Evolutionary conservation across 2,329 filamentous ascomycete genomes (phyloP), one percentile per base, ranked within the genome.

Genomic region (Clarireedia monteithiana): DNA sequence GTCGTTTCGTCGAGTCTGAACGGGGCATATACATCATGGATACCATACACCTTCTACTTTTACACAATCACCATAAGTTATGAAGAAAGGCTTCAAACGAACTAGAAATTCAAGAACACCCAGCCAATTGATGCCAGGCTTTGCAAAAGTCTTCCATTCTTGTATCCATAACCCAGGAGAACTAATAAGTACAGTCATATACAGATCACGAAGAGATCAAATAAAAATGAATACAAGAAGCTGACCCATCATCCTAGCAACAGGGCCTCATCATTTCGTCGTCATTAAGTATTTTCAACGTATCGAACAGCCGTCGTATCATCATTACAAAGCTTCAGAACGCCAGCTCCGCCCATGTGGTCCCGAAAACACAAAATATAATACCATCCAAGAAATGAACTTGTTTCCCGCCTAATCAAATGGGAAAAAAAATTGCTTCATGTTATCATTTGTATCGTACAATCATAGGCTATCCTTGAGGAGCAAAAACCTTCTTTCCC

Each of bases 401-500:
- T n/a, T 24, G 27, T n/a, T 36, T 42, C 20, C n/a, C 39, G 15
- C 39, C 34, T 17, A 27, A 48, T 30, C 45, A 17, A 55, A 20
- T 20, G 20, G 20, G 2, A 51, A 20, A 44, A 56, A 36, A 34
- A 38, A 34, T n/a, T 42, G 20, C 39, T 42, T 42, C 20, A 17
- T 20, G 39, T n/a, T 10, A 42, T 17, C 15, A 42, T 20, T 17
- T 20, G 20, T 17, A 42, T 34, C 30, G 30, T 36, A 34, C 26
- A 20, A 38, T 34, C 24, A 34, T 20, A 5, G 20, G 23, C 45
- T 49, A 49, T 14, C 20, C 52, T 34, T 34, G 30, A 14, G 52
- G 47, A 48, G 54, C 40, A 56, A 57, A 57, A 20, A 57, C 55
- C 49, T 53, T 57, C 45, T 57, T 57, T 23, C 50, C 55, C 24